Percentiles rank a stretch among this genome's conserved stretches.
Conservation (phyloP, 192 early-diverging fungal species). For the Mortierella alpina region DNA sequence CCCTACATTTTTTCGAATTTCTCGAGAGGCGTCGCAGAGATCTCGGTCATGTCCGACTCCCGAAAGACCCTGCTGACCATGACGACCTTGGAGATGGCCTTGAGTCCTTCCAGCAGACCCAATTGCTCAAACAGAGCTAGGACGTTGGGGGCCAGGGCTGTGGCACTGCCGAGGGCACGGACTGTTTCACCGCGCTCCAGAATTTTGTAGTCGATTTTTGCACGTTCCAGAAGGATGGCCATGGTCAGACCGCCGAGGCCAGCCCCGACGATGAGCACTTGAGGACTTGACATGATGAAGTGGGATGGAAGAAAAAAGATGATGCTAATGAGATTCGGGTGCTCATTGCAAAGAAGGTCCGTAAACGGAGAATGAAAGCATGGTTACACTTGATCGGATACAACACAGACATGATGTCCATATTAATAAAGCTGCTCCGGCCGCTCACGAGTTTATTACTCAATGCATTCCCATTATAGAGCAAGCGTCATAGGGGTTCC, state of each 20-base stretch:
- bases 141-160: constrained; percentile 3
- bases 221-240: constrained; percentile 17
- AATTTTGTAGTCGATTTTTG: constrained; percentile 11
- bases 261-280: constrained; percentile 17
- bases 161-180: constrained; percentile 10
- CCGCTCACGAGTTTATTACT: too few relatives aligned
- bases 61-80: not conserved
- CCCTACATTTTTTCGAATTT: not conserved
- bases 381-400: too few relatives aligned
- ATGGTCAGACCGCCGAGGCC: constrained; percentile 20
- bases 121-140: constrained; percentile 23
- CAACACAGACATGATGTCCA: too few relatives aligned
- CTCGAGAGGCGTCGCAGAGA: too few relatives aligned
- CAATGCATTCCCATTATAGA: too few relatives aligned
- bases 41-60: not conserved
- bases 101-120: constrained; percentile 15
- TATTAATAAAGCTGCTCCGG: too few relatives aligned
- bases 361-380: too few relatives aligned
- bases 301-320: not conserved
- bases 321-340: not conserved
- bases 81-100: constrained; percentile 4
- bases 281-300: not conserved
- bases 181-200: not conserved
- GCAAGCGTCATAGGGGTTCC: too few relatives aligned
- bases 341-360: too few relatives aligned